These are phyloP conservation scores for Chaetomiaceae sp. DNA, from an alignment of 2,329 filamentous ascomycete genomes.

Conservation along the genomic window DNA sequence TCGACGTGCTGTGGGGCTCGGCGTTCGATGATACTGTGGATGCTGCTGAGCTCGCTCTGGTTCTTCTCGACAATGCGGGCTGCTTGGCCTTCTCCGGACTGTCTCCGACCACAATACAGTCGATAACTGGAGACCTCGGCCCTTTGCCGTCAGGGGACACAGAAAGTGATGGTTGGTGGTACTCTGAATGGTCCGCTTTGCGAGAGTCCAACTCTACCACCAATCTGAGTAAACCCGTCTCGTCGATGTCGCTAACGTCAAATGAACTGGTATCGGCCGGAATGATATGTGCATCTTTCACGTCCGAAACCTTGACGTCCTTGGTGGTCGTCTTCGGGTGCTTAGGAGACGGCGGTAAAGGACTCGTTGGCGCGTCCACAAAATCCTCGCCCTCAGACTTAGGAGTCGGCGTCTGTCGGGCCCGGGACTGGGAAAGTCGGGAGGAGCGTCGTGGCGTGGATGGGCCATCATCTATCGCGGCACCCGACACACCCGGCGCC, in stretches of 20 bases:
- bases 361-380: conserved; percentile 47
- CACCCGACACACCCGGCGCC: not conserved
- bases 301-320: conserved; percentile 9
- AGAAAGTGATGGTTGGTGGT: conserved; percentile 24
- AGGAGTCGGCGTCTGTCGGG: conserved; percentile 34
- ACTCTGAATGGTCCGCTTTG: conserved; percentile 31
- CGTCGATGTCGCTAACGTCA: conserved; percentile 42
- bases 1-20: conserved; percentile 14
- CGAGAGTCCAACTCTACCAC: conserved; percentile 47
- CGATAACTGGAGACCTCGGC: conserved; percentile 17
- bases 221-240: conserved; percentile 45
- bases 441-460: conserved; percentile 23
- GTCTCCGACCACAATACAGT: conserved; percentile 34
- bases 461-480: conserved; percentile 1
- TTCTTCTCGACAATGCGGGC: conserved; percentile 16
- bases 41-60: conserved; percentile 12
- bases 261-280: conserved; percentile 32
- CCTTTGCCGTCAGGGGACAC: conserved; percentile 31
- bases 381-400: conserved; percentile 45
- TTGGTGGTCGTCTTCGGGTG: conserved; percentile 24
- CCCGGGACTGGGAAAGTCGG: conserved; percentile 21
- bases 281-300: not conserved
- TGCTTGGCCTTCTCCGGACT: conserved; percentile 21
- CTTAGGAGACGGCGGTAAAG: conserved; percentile 31
- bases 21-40: conserved; percentile 14